phyloP scores from a whole-genome alignment of 2,329 filamentous ascomycete species.

The Alternaria tenuissima region DNA sequence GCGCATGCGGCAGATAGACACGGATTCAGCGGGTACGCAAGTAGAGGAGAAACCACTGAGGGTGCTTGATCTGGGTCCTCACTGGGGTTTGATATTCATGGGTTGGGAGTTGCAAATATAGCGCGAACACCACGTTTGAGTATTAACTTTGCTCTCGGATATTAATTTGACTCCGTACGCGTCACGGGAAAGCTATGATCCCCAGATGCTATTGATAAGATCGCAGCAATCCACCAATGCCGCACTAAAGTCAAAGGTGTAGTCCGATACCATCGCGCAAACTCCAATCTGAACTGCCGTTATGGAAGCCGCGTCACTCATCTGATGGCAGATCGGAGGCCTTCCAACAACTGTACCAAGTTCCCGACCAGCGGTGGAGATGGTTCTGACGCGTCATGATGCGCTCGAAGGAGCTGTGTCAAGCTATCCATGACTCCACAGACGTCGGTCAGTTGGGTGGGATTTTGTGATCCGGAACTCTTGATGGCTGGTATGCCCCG shows the following conservation, averaged over 20 bases:
- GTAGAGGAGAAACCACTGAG: background rate
- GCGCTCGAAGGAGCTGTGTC: slow-evolving; percentile 66
- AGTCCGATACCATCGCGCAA: slow-evolving; percentile 1
- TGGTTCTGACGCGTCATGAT: slow-evolving; percentile 43
- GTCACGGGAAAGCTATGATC: background rate
- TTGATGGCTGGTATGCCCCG: slow-evolving; percentile 63
- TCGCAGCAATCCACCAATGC: background rate
- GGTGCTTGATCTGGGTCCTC: background rate
- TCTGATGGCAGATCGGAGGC: slow-evolving; percentile 63
- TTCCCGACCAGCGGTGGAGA: slow-evolving; percentile 72
- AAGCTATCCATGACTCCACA: slow-evolving; percentile 66
- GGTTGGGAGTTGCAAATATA: background rate
- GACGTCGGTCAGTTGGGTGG: slow-evolving; percentile 61
- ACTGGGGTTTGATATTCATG: background rate
- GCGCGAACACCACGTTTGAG: background rate
- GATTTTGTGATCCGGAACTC: slow-evolving; percentile 29
- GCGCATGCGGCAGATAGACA: background rate
- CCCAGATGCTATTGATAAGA: background rate
- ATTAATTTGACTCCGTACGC: background rate
- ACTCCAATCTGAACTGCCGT: background rate
- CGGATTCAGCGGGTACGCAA: background rate
- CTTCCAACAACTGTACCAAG: slow-evolving; percentile 68
- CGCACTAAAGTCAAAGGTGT: background rate
- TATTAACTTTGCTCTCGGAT: background rate
- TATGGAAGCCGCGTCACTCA: slow-evolving; percentile 5